Conservation (phyloP, 805 yeast genomes). For the Schwanniomyces polymorphus region DNA sequence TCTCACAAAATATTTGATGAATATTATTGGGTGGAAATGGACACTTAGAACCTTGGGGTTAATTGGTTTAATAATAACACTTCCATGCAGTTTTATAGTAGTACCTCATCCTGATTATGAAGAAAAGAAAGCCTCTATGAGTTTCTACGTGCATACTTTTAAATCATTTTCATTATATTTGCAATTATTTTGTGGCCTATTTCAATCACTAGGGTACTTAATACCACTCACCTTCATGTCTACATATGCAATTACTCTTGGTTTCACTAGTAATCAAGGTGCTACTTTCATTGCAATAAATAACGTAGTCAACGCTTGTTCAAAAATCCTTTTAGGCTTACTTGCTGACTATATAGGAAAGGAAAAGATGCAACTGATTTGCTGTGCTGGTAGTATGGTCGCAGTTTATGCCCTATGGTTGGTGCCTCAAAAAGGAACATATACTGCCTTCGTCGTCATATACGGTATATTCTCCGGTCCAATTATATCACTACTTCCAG, state of each 20-base stretch:
- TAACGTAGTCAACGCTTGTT: conserved; percentile 24
- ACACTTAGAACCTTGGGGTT: conserved; percentile 28
- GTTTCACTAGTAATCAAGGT: conserved; percentile 25
- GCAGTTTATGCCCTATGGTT: conserved; percentile 18
- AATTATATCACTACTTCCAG: conserved; percentile 26
- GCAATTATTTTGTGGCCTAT: conserved; percentile 19
- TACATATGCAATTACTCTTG: conserved; percentile 28
- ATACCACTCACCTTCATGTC: conserved; percentile 35
- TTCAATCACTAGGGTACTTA: conserved; percentile 35
- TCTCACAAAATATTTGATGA: conserved; percentile 20
- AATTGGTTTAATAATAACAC: conserved; percentile 16
- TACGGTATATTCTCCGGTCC: conserved; percentile 38
- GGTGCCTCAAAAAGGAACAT: conserved; percentile 19
- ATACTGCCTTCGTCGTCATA: conserved; percentile 27
- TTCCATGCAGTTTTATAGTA: conserved; percentile 13
- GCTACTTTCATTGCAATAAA: conserved; percentile 35
- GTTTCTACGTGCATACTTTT: conserved; percentile 9
- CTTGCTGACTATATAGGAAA: conserved; percentile 17
- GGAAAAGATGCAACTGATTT: conserved; percentile 15
- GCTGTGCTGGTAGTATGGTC: conserved; percentile 13
- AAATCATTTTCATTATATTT: conserved; percentile 16
- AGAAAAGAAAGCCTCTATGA: conserved; percentile 5
- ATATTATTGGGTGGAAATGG: conserved; percentile 34
- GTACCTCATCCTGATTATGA: conserved; percentile 3
- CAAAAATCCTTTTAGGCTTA: conserved; percentile 11